Base-by-base conservation (phyloP, 2,329 filamentous ascomycete genomes). In the Stachybotrys elegans region DNA sequence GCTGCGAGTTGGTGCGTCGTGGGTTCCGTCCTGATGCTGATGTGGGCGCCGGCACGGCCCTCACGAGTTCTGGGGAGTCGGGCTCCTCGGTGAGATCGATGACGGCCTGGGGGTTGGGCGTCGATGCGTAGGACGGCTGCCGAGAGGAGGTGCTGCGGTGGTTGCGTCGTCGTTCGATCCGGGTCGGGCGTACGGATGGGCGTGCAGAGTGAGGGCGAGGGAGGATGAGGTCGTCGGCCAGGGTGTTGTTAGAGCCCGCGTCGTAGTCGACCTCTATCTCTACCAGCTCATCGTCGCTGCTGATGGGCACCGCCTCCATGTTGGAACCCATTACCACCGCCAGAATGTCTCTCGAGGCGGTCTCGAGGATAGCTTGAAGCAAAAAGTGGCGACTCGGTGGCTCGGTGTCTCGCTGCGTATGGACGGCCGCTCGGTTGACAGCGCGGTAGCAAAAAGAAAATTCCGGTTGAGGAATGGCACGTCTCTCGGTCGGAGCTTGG, bases 31-130 rank as follows among this genome's bases (percentile, higher is more conserved):
- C 49, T 21, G 46, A 46, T 11, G 32, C 39, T 29, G 23, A 40
- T 19, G n/a, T 32, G 17, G 43, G 43, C 20, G 45, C 48, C 20
- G 57, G 67, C 43, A 65, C 51, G 19, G 44, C 46, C 34, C 67
- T 61, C 51, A 64, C 61, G 38, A 67, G 52, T 7, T 54, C 48
- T 6, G 72, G 70, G 16, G 71, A 75, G 53, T 76, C 73, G 0
- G 72, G 71, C 49, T 76, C 73, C 9, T 63, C 65, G 1, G 74
- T 77, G 39, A 78, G 57, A 45, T 78, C 74, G 35, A 78, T 77
- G 13, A 76, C 58, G 6, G 60, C 42, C 4, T 45, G 34, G 22
- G 42, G 40, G 40, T 17, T 9, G 22, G 16, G 23, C 17, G 16
- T 29, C 22, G 37, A 20, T 37, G 29, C 38, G 43, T 13, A 34